Conservation (phyloP, 208 protist genomes). For the Acanthamoeba lenticulata region DNA sequence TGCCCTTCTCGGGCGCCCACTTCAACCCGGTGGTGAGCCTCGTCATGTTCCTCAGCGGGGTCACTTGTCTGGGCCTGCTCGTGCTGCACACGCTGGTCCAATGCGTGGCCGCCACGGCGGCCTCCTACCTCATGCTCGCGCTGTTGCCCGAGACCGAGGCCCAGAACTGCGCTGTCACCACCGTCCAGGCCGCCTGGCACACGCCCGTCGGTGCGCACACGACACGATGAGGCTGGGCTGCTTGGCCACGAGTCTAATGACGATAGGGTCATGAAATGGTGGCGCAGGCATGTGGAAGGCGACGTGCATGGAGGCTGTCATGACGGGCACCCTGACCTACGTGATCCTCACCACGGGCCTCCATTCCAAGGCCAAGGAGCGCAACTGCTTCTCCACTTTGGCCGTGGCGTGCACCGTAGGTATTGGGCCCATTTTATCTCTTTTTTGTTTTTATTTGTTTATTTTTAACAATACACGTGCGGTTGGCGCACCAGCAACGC, state of each 20-base stretch:
- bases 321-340: background rate
- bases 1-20: background rate
- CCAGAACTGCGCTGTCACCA: background rate
- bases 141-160: background rate
- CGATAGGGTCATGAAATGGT: too few relatives aligned
- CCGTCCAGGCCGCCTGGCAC: background rate
- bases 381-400: background rate
- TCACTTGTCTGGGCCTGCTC: background rate
- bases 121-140: background rate
- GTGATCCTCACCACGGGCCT: background rate
- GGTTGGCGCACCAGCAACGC: background rate
- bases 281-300: background rate
- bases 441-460: background rate
- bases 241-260: too few relatives aligned
- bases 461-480: background rate
- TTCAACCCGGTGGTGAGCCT: constrained; percentile 11
- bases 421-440: background rate
- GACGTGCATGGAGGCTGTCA: background rate
- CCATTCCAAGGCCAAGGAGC: background rate
- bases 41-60: background rate
- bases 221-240: too few relatives aligned
- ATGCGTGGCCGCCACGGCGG: background rate
- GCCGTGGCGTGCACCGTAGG: background rate
- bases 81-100: background rate
- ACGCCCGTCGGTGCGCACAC: background rate